Percentiles rank a stretch among this genome's conserved stretches.
Evolutionary conservation across 1,284 basidiomycete species (phyloP).

Genomic region (Xerocomus nothofagi): DNA sequence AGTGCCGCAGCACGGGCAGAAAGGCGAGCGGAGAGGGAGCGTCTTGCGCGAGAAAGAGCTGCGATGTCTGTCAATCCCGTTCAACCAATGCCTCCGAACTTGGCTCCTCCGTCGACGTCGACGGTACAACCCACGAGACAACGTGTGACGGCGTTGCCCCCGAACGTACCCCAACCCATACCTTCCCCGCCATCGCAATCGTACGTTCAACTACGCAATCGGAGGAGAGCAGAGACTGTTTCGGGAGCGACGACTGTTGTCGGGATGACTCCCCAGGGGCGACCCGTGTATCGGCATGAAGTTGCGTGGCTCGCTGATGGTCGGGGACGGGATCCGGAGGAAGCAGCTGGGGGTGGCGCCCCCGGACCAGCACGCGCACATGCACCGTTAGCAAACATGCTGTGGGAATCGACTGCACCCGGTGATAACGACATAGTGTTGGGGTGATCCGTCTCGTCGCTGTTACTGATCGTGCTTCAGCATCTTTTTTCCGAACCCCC

Average conservation of each 20-base stretch:
- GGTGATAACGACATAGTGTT: constrained; percentile 34
- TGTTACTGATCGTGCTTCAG: constrained; percentile 9
- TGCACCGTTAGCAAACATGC: constrained; percentile 23
- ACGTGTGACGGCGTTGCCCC: constrained; percentile 31
- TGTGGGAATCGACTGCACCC: constrained; percentile 32
- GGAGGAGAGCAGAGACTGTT: constrained; percentile 41
- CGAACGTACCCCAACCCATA: constrained; percentile 28
- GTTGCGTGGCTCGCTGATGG: constrained; percentile 29
- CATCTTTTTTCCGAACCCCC: neutral
- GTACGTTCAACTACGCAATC: constrained; percentile 29
- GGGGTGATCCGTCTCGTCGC: constrained; percentile 21
- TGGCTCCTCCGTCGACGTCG: constrained; percentile 15
- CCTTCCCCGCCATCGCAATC: constrained; percentile 23
- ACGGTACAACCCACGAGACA: constrained; percentile 25
- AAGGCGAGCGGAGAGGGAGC: constrained; percentile 35
- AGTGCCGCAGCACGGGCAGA: constrained; percentile 22
- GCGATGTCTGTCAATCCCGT: constrained; percentile 21
- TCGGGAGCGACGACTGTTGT: constrained; percentile 37
- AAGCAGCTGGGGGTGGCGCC: constrained; percentile 17
- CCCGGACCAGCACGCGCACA: constrained; percentile 22
- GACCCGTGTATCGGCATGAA: constrained; percentile 32
- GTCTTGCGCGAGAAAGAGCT: constrained; percentile 33
- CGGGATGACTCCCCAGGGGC: constrained; percentile 32
- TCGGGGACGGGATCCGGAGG: constrained; percentile 21
- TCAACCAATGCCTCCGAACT: constrained; percentile 15